Percentiles rank a stretch among this genome's conserved stretches.
These are phyloP conservation scores for Zanthoxylum bungeanum DNA, from an alignment of 345 rosid genomes.

Conservation along the genomic window DNA sequence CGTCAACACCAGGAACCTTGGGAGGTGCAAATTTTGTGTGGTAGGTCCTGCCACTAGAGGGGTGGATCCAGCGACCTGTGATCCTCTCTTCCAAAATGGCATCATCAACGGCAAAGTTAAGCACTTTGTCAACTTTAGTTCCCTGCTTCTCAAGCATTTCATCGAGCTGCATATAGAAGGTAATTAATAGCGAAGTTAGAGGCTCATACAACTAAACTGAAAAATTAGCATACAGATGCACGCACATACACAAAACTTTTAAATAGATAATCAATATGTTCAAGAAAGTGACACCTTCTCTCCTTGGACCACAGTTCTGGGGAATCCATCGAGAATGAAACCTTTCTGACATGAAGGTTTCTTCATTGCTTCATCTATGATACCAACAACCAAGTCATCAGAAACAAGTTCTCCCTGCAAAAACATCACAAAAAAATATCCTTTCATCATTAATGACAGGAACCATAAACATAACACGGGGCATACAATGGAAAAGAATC, in stretches of 20 bases:
- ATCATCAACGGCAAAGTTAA: conserved; percentile 87
- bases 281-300: conserved; percentile 51
- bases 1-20: conserved; percentile 74
- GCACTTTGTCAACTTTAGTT: conserved; percentile 69
- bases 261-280: not conserved
- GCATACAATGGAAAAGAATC: not conserved
- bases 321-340: conserved; percentile 95
- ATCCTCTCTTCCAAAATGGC: conserved; percentile 91
- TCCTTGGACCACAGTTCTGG: conserved; percentile 88
- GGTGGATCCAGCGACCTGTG: conserved; percentile 98
- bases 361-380: conserved; percentile 92
- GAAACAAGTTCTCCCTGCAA: conserved; percentile 91
- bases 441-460: conserved; percentile 8
- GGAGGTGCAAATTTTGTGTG: conserved; percentile 90
- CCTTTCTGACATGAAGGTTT: conserved; percentile 91
- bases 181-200: conserved; percentile 1
- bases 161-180: conserved; percentile 58
- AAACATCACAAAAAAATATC: conserved; percentile 12
- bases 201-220: not conserved
- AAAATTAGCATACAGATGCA: conserved; percentile 11
- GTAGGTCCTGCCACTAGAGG: conserved; percentile 91
- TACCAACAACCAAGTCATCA: conserved; percentile 91
- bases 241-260: not conserved
- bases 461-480: not conserved
- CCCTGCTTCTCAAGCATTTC: conserved; percentile 90